Conservation (phyloP, 805 yeast genomes). For the Suhomyces vadensis region DNA sequence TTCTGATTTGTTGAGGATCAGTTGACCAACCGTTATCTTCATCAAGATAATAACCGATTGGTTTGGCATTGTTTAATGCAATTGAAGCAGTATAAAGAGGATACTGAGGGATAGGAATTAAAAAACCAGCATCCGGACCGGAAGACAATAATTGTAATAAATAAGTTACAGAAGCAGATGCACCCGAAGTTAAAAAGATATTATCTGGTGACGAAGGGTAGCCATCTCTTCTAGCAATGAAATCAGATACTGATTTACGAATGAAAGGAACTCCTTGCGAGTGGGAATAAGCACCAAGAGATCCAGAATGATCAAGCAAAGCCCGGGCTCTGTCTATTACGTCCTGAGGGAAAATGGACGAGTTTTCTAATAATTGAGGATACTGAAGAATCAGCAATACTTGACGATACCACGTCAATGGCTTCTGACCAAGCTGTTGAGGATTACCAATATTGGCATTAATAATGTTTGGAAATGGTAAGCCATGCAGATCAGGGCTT, state of each 20-base stretch:
- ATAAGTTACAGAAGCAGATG: conserved; percentile 89
- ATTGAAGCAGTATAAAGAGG: conserved; percentile 96
- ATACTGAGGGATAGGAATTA: conserved; percentile 97
- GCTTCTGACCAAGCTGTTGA: conserved; percentile 92
- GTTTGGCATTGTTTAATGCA: conserved; percentile 77
- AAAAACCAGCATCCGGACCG: conserved; percentile 68
- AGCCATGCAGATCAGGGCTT: conserved; percentile 52
- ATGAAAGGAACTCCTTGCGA: conserved; percentile 83
- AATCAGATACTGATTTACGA: conserved; percentile 78
- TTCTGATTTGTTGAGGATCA: conserved; percentile 62
- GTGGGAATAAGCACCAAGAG: conserved; percentile 93
- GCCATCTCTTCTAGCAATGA: conserved; percentile 80
- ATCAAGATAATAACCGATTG: conserved; percentile 83
- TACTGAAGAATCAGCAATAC: conserved; percentile 84
- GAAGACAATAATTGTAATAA: conserved; percentile 68
- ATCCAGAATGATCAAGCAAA: conserved; percentile 64
- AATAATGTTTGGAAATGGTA: conserved; percentile 78
- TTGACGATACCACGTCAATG: conserved; percentile 93
- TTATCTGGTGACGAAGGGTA: conserved; percentile 60
- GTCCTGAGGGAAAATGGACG: conserved; percentile 55
- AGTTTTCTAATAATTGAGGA: conserved; percentile 56
- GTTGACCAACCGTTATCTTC: conserved; percentile 86
- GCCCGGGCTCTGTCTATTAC: conserved; percentile 68
- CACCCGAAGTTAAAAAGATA: conserved; percentile 89
- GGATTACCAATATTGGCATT: conserved; percentile 97